Evolutionary conservation across 2,329 filamentous ascomycete species (phyloP).

Genomic region (Colletotrichum sp.): DNA sequence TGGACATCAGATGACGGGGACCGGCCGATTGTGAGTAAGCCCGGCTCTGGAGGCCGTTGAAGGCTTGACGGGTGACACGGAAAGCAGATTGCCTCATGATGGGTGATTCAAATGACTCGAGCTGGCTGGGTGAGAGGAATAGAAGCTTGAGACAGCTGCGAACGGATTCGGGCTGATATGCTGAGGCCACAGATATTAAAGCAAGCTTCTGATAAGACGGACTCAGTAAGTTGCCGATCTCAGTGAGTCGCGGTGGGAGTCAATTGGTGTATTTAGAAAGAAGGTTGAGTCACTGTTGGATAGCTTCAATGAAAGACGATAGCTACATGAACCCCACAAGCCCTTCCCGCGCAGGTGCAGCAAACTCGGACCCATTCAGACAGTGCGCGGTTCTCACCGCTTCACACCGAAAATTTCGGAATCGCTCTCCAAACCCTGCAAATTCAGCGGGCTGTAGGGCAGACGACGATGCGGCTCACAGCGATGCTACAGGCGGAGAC

Average conservation of each 20-base stretch:
- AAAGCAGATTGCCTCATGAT: constrained; percentile 39
- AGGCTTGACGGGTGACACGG: constrained; percentile 36
- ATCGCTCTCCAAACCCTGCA: not conserved
- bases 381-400: constrained; percentile 8
- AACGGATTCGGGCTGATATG: not conserved
- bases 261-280: not conserved
- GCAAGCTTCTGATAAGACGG: not conserved
- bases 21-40: constrained; percentile 43
- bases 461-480: not conserved
- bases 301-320: constrained; percentile 5
- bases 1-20: constrained; percentile 90
- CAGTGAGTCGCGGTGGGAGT: not conserved
- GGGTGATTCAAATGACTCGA: not conserved
- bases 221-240: not conserved
- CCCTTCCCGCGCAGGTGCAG: not conserved
- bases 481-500: not conserved
- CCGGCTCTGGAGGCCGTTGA: constrained; percentile 43
- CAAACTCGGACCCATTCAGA: constrained; percentile 8
- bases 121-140: not conserved
- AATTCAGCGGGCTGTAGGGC: not conserved
- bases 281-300: constrained; percentile 16
- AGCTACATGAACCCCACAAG: not conserved
- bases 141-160: not conserved
- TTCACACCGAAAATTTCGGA: constrained; percentile 23
- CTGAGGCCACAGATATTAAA: not conserved